Evolutionary conservation across 2,329 filamentous ascomycete species (phyloP).

Genomic region (Fusarium falciforme): DNA sequence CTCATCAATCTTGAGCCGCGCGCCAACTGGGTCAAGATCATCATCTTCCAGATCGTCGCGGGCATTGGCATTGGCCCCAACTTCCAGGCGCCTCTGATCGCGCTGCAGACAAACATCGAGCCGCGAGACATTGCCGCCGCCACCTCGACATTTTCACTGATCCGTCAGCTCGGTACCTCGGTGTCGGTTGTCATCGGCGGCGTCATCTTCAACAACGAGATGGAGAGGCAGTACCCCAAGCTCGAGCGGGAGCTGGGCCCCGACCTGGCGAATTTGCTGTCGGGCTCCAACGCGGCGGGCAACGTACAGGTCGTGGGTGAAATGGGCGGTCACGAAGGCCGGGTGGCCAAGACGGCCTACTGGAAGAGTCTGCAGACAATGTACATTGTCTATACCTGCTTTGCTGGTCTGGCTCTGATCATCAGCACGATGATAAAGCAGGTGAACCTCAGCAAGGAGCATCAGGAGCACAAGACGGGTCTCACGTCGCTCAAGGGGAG

Average conservation of each 20-base stretch:
- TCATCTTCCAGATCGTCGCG: constrained; percentile 71
- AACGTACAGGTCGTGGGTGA: constrained; percentile 68
- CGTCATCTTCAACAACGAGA: constrained; percentile 83
- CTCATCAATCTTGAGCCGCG: constrained; percentile 70
- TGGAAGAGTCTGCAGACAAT: constrained; percentile 64
- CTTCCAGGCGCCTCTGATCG: constrained; percentile 76
- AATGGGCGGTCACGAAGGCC: constrained; percentile 59
- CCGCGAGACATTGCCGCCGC: constrained; percentile 75
- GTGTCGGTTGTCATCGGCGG: constrained; percentile 78
- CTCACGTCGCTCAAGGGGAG: constrained; percentile 55
- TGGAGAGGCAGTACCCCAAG: constrained; percentile 65
- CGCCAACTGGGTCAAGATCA: constrained; percentile 65
- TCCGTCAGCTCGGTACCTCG: constrained; percentile 75
- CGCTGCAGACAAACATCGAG: constrained; percentile 72
- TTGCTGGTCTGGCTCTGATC: constrained; percentile 60
- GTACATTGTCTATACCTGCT: constrained; percentile 67
- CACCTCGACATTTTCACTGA: constrained; percentile 74
- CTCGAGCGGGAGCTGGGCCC: constrained; percentile 63
- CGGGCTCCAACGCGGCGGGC: constrained; percentile 70
- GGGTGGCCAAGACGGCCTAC: constrained; percentile 59
- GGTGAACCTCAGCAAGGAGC: constrained; percentile 64
- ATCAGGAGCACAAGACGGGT: constrained; percentile 69
- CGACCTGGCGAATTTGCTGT: constrained; percentile 62
- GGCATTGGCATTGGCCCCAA: constrained; percentile 75
- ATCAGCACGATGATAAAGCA: constrained; percentile 61